Evolutionary conservation across 2,329 filamentous ascomycete species (phyloP).

Genomic region (Pseudofabraea citricarpa): DNA sequence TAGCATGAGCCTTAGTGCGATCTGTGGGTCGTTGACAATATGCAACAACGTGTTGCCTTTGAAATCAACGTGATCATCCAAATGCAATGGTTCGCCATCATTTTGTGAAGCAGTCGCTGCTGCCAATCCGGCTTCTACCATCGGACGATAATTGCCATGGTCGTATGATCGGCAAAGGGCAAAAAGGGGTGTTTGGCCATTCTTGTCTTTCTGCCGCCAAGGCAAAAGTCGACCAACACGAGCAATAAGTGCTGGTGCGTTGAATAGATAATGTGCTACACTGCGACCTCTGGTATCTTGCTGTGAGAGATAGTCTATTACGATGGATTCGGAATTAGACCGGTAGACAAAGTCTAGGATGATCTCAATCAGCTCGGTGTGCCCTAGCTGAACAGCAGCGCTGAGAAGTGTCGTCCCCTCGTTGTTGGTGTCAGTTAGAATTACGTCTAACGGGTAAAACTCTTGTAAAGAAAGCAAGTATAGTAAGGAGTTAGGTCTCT

Average conservation of each 20-base stretch:
- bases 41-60: slow-evolving; percentile 97
- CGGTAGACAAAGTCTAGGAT: slow-evolving; percentile 67
- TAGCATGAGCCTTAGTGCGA: slow-evolving; percentile 71
- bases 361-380: slow-evolving; percentile 68
- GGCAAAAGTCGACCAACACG: slow-evolving; percentile 73
- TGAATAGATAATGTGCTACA: slow-evolving; percentile 93
- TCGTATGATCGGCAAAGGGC: slow-evolving; percentile 94
- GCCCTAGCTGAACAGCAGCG: slow-evolving; percentile 81
- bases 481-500: slow-evolving; percentile 64
- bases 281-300: slow-evolving; percentile 86
- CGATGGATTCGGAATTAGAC: slow-evolving; percentile 46
- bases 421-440: slow-evolving; percentile 82
- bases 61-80: slow-evolving; percentile 87
- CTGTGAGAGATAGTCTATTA: slow-evolving; percentile 64
- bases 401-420: slow-evolving; percentile 86
- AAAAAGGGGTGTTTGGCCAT: slow-evolving; percentile 96
- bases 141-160: slow-evolving; percentile 76
- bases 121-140: slow-evolving; percentile 79
- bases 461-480: slow-evolving; percentile 76
- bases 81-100: slow-evolving; percentile 74
- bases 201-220: slow-evolving; percentile 89
- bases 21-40: slow-evolving; percentile 79
- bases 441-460: slow-evolving; percentile 65
- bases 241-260: slow-evolving; percentile 75
- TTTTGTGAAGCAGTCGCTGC: slow-evolving; percentile 70